Conservation (phyloP, 306 rosid genomes). For the Cucumis melo region DNA sequence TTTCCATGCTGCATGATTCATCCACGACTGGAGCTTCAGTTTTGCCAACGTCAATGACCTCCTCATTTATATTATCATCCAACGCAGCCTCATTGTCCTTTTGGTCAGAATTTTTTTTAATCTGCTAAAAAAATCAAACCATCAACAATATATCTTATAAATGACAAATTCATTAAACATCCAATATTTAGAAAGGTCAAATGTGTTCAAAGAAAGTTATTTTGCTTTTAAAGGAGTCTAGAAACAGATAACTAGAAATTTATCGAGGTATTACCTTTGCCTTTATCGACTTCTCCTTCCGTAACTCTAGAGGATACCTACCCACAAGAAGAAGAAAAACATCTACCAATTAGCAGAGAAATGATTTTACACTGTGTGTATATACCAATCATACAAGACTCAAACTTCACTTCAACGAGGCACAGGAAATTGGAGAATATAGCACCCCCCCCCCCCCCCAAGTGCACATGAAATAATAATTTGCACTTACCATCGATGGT, state of each 20-base stretch:
- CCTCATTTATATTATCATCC: slow-evolving; percentile 27
- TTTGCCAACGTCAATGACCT: slow-evolving; percentile 27
- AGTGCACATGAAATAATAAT: neutral
- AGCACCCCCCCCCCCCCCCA: neutral
- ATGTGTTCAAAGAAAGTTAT: neutral
- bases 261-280: slow-evolving; percentile 43
- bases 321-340: slow-evolving; percentile 14
- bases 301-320: slow-evolving; percentile 93
- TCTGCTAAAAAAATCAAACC: slow-evolving; percentile 25
- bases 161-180: neutral
- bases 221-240: neutral
- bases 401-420: neutral
- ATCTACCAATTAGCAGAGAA: neutral
- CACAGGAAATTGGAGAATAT: neutral
- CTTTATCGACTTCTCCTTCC: slow-evolving; percentile 82
- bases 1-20: slow-evolving; percentile 27
- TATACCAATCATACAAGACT: neutral
- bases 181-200: neutral
- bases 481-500: slow-evolving; percentile 60
- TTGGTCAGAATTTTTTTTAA: slow-evolving; percentile 40
- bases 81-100: slow-evolving; percentile 18
- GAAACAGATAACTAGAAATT: neutral
- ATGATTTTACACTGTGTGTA: neutral
- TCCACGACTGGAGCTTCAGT: slow-evolving; percentile 29
- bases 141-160: neutral